A percentile compares a stretch with the other conserved stretches of the same genome.
These are phyloP conservation scores for Narthecium ossifragum DNA, from an alignment of 106 monocot species.

Conservation along the genomic window DNA sequence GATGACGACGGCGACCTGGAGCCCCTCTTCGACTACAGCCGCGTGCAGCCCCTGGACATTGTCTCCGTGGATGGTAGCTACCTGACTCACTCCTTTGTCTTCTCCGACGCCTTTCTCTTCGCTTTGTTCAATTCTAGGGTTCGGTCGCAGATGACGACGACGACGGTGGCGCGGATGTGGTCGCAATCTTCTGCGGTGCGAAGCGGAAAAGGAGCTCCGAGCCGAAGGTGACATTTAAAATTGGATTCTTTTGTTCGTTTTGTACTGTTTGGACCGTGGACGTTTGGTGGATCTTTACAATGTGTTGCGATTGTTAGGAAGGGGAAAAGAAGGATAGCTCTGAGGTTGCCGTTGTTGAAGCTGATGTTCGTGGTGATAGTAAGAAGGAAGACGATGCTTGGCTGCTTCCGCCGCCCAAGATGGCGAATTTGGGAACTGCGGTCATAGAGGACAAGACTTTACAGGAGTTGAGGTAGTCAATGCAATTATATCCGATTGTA, in stretches of 20 bases:
- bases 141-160: slow-evolving; percentile 9
- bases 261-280: background rate
- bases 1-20: slow-evolving; percentile 47
- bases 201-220: slow-evolving; percentile 18
- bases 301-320: background rate
- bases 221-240: background rate
- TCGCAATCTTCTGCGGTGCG: background rate
- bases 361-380: slow-evolving; percentile 7
- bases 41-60: slow-evolving; percentile 51
- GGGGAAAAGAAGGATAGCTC: slow-evolving; percentile 7
- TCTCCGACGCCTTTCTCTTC: background rate
- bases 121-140: slow-evolving; percentile 6
- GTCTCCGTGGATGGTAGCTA: slow-evolving; percentile 35
- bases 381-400: slow-evolving; percentile 56
- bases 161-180: slow-evolving; percentile 18
- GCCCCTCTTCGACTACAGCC: slow-evolving; percentile 84
- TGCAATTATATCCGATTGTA: too few relatives aligned
- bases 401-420: slow-evolving; percentile 50
- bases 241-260: background rate
- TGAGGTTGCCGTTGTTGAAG: slow-evolving; percentile 13
- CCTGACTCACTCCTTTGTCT: background rate
- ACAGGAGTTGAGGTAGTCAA: slow-evolving; percentile 70
- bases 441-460: slow-evolving; percentile 39
- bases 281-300: background rate
- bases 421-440: background rate